A percentile compares a stretch with the other conserved stretches of the same genome.
Conservation (phyloP, 306 rosid genomes). For the Casuarina equisetifolia region DNA sequence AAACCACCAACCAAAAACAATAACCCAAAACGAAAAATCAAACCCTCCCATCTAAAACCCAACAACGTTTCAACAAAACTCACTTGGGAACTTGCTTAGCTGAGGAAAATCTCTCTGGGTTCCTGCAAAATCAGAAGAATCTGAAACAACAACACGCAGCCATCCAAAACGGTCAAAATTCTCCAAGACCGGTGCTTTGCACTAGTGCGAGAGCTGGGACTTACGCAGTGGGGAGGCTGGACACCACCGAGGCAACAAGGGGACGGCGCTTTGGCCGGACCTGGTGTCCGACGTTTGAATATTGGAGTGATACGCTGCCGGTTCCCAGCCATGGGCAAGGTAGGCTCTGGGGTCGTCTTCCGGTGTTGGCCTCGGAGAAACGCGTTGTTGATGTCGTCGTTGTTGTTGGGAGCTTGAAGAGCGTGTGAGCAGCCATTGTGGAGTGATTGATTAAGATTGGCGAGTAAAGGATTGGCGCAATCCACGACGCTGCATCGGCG, state of each 20-base stretch:
- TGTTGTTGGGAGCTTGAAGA: slow-evolving; percentile 35
- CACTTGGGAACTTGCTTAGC: slow-evolving; percentile 54
- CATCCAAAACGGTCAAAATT: slow-evolving; percentile 20
- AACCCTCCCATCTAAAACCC: not conserved
- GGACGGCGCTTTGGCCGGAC: slow-evolving; percentile 35
- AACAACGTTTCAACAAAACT: slow-evolving; percentile 23
- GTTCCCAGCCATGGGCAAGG: slow-evolving; percentile 50
- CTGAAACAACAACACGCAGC: slow-evolving; percentile 32
- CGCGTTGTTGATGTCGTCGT: not conserved
- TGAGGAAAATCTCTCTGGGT: slow-evolving; percentile 48
- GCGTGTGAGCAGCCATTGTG: slow-evolving; percentile 27
- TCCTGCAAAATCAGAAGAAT: slow-evolving; percentile 57
- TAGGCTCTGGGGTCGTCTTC: slow-evolving; percentile 6
- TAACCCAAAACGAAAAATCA: not conserved
- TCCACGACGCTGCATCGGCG: not conserved
- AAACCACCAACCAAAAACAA: not conserved
- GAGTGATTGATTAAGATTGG: not conserved
- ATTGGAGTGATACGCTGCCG: slow-evolving; percentile 28
- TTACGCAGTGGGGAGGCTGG: slow-evolving; percentile 77
- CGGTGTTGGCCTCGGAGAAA: slow-evolving; percentile 17
- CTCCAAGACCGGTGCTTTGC: not conserved
- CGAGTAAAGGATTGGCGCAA: not conserved
- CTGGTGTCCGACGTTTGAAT: slow-evolving; percentile 28
- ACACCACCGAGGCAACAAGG: slow-evolving; percentile 41
- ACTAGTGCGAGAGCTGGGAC: slow-evolving; percentile 14